Base-by-base conservation (phyloP, 345 rosid genomes). In the Moricandia moricandioides region DNA sequence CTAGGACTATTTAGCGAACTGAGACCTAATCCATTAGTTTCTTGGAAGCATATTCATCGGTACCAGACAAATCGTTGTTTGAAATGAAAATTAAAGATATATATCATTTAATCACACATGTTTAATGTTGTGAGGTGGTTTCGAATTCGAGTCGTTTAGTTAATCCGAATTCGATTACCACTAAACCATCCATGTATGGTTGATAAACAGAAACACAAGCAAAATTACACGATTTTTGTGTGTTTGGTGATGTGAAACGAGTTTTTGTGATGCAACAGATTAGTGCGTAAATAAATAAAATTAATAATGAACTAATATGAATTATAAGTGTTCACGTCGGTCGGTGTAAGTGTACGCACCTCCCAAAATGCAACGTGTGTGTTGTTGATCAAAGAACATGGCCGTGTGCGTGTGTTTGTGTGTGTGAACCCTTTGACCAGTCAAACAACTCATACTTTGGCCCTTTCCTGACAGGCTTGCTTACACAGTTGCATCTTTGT, bases 311-410 rank as follows among this genome's bases (percentile, higher is more conserved):
- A 49, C n/a, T 60, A n/a, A n/a, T 14, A 12, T 26, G 40, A 37
- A 43, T 54, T 49, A 7, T 18, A 45, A 67, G 29, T 67, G 45
- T 60, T 59, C 34, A 51, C 49, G 63, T 59, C 26, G 58, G 69
- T 78, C 69, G 77, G 77, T 71, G 72, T 16, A 60, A 65, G 57
- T 13, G 21, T 27, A 67, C 65, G 59, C 40, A n/a, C 52, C 70
- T 72, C 70, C 17, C 78, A 52, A 60, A 67, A 61, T 33, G 74
- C 78, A 77, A 78, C 81, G 77, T 78, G 81, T 78, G 81, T 34
- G 30, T 47, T 59, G 63, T 71, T 71, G 59, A 70, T 39, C 65
- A 65, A 52, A 43, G 67, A 71, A 70, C 71, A 71, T 64, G 71
- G 71, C 61, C 62, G 75, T 64, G 71, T 63, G 71, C 62, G 75